Base-by-base conservation (phyloP, 768 basidiomycete genomes). In the Russula brevipes region DNA sequence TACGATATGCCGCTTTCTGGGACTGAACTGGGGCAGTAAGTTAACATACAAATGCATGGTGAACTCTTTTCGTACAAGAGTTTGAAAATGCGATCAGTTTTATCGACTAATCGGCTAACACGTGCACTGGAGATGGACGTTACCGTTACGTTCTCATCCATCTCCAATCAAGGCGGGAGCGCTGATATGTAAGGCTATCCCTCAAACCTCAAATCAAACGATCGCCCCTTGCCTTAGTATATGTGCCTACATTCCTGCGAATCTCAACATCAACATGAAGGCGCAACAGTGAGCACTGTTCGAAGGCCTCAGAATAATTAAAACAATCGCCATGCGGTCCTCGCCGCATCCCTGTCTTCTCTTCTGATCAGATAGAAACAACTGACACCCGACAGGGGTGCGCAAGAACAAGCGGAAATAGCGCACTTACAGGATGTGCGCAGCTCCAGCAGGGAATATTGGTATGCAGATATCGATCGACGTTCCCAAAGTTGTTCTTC, bases 41-140 rank as follows among this genome's bases (percentile, higher is more conserved):
- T 24, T 24, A 72, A 11, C 16, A 36, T 19, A 24, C 42, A 4
- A 0, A 50, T 51, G 17, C 6, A 10, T 12, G 17, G 17, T n/a
- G 9, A 33, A 24, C 8, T 24, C 44, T n/a, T 57, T 19, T 47
- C 33, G 39, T 4, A 9, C 9, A 57, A 53, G 14, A n/a, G 10
- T n/a, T 38, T 4, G 19, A 12, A 33, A 3, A 53, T 9, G 14
- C 45, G n/a, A 19, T 11, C 45, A 62, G 54, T 2, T 69, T 67
- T 12, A 19, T 59, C 33, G 57, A 49, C 14, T 63, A 88, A 82
- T 24, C 24, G 24, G 1, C 24, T 24, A 24, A 24, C 76, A 85
- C 66, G 64, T 79, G 1, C 68, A 79, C 51, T 89, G 88, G 88
- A 74, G 87, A 63, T 93, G 90, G 91, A 89, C 89, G 0, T 94